Base-by-base conservation (phyloP, 805 yeast species). In the Grigorovia yakushimaensis region DNA sequence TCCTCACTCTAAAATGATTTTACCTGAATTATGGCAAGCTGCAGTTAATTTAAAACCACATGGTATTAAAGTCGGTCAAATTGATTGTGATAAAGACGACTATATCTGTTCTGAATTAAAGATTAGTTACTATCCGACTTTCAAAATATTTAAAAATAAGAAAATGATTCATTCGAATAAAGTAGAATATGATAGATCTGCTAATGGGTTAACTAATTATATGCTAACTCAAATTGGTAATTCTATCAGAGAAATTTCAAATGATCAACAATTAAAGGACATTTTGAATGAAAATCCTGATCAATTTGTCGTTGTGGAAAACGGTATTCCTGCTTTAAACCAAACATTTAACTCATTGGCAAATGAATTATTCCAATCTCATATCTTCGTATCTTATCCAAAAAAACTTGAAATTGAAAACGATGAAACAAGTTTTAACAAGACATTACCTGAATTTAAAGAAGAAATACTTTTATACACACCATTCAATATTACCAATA, bases 1-100 rank as follows among this genome's bases (percentile, higher is more conserved):
- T 73, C 95, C 96, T 10, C 91, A 89, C 72, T 89, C 97, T 72
- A 84, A 88, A 73, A 76, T 75, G 44, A 68, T 87, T 52, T 91
- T 86, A 8, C 94, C 94, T 19, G 81, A 87, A 65, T 83, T 75
- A 54, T 70, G 78, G 43, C 66, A 74, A 55, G 95, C 95, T 43
- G 95, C 95, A 43, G 86, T 89, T 41, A 78, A 58, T n/a, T 73
- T 86, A 63, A 73, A 73, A 44, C 77, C 73, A 45, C 78, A 84
- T 51, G 72, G 75, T 47, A 81, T 84, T 65, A 78, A 78, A 58
- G 72, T 86, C 58, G 93, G 87, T 43, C 94, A 87, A 71, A 70
- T 86, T 53, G 93, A 86, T 66, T 86, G 95, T 74, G 81, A 87
- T 37, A 84, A 75, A 55, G 82, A 87, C 54, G 76, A 74, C 55